Evolutionary conservation across 306 rosid species (phyloP), one percentile per base, ranked within the genome.

Genomic region (Pterocarpus macrocarpus): DNA sequence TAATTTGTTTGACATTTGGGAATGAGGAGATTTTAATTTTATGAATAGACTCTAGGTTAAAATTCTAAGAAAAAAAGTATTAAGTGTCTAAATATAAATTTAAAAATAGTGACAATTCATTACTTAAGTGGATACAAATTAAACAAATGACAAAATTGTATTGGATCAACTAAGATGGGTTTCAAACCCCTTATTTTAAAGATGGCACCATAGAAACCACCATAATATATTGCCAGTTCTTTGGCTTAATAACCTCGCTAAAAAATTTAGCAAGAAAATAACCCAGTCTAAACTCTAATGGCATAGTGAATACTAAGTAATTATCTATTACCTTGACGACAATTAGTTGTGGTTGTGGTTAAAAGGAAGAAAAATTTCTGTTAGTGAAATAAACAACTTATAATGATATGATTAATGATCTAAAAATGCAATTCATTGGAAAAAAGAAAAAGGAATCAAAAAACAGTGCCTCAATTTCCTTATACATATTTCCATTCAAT

Each of bases 211-310:
- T 22, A 22, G 28, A 22, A 22, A 22, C 28, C 39, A 5, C 39
- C 4, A 36, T 22, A 45, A 69, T 32, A 69, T 14, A 38, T 30
- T 69, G 15, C 43, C 59, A 47, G 14, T 45, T 39, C 58, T 32
- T 13, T 47, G 13, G 43, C 28, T 44, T 6, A 69, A 14, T 47
- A 30, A 30, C 75, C 75, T 59, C 59, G 14, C 75, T 69, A 69
- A 41, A 30, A 45, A 5, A 30, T 12, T 69, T 3, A 1, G 2
- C 75, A 47, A 47, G 13, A 47, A 47, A 30, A 1, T 44, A 17
- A 68, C 38, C 73, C 57, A 3, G n/a, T 4, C 8, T n/a, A n/a
- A 16, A 1, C 32, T 16, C 30, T 55, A 22, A 16, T 45, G 39
- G 58, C 11, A 68, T 44, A 69, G 41, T 44, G 28, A 41, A 8